These are phyloP conservation scores for Xylaria sp. DNA, from an alignment of 2,329 filamentous ascomycete species.

Conservation along the genomic window DNA sequence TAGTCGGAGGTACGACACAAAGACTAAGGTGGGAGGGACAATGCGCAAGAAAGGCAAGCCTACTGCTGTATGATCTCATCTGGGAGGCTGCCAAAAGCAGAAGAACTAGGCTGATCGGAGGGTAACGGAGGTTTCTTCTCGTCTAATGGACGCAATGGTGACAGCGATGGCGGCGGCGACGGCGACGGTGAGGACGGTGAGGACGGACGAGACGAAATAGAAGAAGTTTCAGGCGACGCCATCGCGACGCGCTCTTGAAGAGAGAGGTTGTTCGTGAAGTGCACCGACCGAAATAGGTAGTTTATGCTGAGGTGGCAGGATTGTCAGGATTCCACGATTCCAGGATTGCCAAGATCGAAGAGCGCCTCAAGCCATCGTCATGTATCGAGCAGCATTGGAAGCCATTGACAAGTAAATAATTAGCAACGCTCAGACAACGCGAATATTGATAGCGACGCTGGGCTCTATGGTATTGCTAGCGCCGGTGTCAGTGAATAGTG, in stretches of 20 bases:
- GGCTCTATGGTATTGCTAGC: background rate
- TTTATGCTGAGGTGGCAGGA: conserved; percentile 1
- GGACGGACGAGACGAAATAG: background rate
- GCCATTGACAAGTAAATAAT: background rate
- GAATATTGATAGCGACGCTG: conserved; percentile 5
- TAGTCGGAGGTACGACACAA: conserved; percentile 17
- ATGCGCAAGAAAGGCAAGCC: conserved; percentile 31
- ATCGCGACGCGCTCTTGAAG: conserved; percentile 28
- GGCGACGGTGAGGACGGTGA: conserved; percentile 4
- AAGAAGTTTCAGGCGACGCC: conserved; percentile 23
- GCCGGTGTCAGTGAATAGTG: background rate
- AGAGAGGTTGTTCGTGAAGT: conserved; percentile 11
- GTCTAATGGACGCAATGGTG: conserved; percentile 11
- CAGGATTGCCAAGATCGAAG: conserved; percentile 21
- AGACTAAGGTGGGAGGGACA: conserved; percentile 23
- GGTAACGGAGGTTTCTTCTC: conserved; percentile 39
- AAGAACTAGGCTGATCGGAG: conserved; percentile 32
- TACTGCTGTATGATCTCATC: conserved; percentile 78
- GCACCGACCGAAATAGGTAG: conserved; percentile 1
- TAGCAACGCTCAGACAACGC: background rate
- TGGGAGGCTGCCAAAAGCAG: conserved; percentile 67
- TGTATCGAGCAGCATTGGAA: conserved; percentile 15
- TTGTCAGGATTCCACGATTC: conserved; percentile 9
- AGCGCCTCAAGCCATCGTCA: conserved; percentile 23
- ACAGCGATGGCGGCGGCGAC: conserved; percentile 14